Conservation (phyloP, 495 filamentous ascomycete genomes). For the Aspergillus steynii region DNA sequence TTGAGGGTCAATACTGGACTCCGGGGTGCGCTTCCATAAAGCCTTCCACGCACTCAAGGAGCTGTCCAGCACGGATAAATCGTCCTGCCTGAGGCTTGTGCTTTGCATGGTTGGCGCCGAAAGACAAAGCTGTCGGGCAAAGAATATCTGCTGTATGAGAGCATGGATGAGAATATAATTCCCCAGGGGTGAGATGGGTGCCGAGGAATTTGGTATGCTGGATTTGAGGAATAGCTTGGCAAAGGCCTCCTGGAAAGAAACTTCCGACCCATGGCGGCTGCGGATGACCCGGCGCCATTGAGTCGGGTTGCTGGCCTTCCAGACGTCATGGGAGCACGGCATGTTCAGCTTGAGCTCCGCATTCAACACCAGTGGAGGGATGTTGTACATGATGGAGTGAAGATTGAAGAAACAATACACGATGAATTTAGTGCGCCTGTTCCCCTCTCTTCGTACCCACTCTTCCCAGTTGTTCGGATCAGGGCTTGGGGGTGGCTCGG, state of each 20-base stretch:
- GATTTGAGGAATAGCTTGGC: conserved; percentile 46
- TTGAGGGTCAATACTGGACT: conserved; percentile 53
- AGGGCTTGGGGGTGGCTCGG: conserved; percentile 31
- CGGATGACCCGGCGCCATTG: conserved; percentile 48
- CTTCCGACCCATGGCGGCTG: conserved; percentile 35
- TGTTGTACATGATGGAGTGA: conserved; percentile 56
- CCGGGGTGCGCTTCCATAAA: conserved; percentile 53
- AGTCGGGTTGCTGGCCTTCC: conserved; percentile 47
- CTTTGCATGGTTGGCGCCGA: conserved; percentile 45
- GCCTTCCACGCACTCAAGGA: conserved; percentile 54
- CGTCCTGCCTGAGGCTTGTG: conserved; percentile 47
- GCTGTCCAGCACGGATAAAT: conserved; percentile 42
- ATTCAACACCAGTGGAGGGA: conserved; percentile 53
- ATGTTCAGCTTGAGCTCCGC: conserved; percentile 51
- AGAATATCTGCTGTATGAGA: conserved; percentile 55
- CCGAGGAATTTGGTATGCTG: conserved; percentile 43
- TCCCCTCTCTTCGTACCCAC: conserved; percentile 51
- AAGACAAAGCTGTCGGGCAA: conserved; percentile 49
- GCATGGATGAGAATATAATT: conserved; percentile 58
- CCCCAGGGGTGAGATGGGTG: conserved; percentile 53
- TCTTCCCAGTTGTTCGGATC: conserved; percentile 50
- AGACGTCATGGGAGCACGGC: conserved; percentile 52
- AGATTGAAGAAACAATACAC: conserved; percentile 58
- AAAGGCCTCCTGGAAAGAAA: conserved; percentile 52
- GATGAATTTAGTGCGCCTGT: conserved; percentile 51